Conservation (phyloP, 345 rosid species). For the Excoecaria agallocha region DNA sequence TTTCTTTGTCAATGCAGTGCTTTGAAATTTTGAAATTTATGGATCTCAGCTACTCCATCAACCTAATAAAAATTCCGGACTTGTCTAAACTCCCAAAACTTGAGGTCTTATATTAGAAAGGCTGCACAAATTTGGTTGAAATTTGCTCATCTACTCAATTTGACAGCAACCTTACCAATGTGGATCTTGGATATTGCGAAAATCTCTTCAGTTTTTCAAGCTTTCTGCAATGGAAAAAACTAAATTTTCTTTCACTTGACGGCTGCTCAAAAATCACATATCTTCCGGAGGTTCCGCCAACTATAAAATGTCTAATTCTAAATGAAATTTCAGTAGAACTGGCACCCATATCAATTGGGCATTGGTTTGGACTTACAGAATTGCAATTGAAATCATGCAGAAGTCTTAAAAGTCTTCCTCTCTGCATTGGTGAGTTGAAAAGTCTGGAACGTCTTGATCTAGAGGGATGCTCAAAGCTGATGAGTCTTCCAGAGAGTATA, state of each 20-base stretch:
- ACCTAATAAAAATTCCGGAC: slow-evolving; percentile 7
- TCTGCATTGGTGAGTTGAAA: slow-evolving; percentile 14
- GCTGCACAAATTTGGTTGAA: slow-evolving; percentile 6
- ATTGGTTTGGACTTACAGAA: not conserved
- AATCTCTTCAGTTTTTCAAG: not conserved
- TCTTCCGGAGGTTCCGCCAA: not conserved
- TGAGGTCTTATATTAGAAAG: slow-evolving; percentile 1
- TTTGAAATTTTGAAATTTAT: slow-evolving; percentile 10
- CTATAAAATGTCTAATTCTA: not conserved
- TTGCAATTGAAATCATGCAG: not conserved
- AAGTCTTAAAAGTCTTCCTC: not conserved
- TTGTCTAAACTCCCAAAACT: not conserved
- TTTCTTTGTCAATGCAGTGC: not conserved
- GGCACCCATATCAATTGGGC: not conserved
- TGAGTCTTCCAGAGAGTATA: slow-evolving; percentile 28
- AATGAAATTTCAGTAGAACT: not conserved
- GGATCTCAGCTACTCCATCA: slow-evolving; percentile 7
- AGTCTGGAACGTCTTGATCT: slow-evolving; percentile 22
- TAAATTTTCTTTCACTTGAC: not conserved
- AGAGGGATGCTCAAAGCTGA: slow-evolving; percentile 28
- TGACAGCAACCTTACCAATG: not conserved
- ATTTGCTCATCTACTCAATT: not conserved
- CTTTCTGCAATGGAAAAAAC: not conserved
- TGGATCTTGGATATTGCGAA: not conserved
- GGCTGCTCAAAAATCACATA: slow-evolving; percentile 3